Conservation (phyloP, 2,329 filamentous ascomycete genomes). For the Triangularia setosa region DNA sequence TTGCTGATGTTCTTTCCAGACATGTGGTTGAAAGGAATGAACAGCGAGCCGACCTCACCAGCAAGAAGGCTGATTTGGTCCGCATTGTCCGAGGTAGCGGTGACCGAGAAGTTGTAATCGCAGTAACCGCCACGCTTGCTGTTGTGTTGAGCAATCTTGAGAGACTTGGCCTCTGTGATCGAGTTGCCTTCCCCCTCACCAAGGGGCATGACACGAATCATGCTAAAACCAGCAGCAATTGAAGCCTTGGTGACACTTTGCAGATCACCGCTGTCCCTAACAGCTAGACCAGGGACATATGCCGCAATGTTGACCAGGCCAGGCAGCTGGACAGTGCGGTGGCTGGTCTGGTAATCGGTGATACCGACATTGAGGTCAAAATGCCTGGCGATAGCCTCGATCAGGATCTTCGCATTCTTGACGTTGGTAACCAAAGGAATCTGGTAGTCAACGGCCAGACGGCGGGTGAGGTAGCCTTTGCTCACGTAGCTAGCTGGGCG, state of each 20-base stretch:
- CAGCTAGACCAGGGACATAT: conserved; percentile 71
- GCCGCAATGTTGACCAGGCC: conserved; percentile 76
- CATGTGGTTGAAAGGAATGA: conserved; percentile 78
- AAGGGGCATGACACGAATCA: conserved; percentile 75
- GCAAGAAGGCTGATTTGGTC: conserved; percentile 70
- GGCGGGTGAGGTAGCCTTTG: conserved; percentile 91
- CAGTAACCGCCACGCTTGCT: conserved; percentile 64
- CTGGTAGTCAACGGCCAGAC: conserved; percentile 97
- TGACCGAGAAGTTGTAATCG: conserved; percentile 77
- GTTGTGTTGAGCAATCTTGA: conserved; percentile 69
- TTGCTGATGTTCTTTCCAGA: conserved; percentile 75
- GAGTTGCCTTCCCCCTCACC: conserved; percentile 68
- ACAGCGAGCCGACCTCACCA: conserved; percentile 72
- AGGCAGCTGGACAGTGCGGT: conserved; percentile 68
- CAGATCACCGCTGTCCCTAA: conserved; percentile 62
- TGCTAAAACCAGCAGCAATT: conserved; percentile 70
- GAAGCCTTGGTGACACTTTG: conserved; percentile 68
- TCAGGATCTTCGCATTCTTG: conserved; percentile 96
- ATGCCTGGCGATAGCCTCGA: conserved; percentile 88
- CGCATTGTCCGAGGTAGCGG: conserved; percentile 68
- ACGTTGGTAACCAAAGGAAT: conserved; percentile 97
- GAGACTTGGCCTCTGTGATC: conserved; percentile 66
- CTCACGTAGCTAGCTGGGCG: conserved; percentile 98
- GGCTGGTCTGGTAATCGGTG: conserved; percentile 89
- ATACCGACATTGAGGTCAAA: conserved; percentile 79